Evolutionary conservation across 1,284 basidiomycete species (phyloP), one percentile per base, ranked within the genome.

Genomic region (Thelephora terrestris): DNA sequence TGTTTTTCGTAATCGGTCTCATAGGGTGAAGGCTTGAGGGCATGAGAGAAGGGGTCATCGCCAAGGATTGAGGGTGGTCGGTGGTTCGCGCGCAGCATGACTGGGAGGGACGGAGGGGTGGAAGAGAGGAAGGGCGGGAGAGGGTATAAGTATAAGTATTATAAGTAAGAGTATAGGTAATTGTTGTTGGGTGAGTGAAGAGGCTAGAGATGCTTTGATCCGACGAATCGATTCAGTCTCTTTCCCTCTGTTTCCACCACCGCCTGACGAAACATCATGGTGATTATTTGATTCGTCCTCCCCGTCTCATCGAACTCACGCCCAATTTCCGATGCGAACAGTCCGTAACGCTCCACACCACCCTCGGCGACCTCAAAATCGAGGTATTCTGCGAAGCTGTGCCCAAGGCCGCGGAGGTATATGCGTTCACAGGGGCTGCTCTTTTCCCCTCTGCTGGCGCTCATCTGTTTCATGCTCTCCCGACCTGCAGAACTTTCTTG

Each of bases 341-440:
- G 94, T 96, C 94, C 52, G 92, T 97, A 46, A 97, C 94, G 5
- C 75, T 99, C 44, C 89, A 98, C 65, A 98, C 95, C 1, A 81
- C 85, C 21, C 84, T 88, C 57, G 95, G 95, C 23, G 95, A 99
- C 58, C 71, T 99, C 67, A 99, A 99, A 79, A 83, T 98, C 55
- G 95, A 99, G 67, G 67, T 99, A 21, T 99, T 98, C 68, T 98
- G 95, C 67, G 95, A 99, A 65, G 82, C 91, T 7, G 89, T 92
- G 16, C 95, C 95, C 12, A 89, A 91, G 60, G 76, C 93, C 17
- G 91, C 94, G 53, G 94, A 99, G 73, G 91, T 91, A 55, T 18
- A 69, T 60, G 6, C 9, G 44, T 32, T 40, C 47, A 48, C 48
- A 32, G 27, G 43, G 43, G 6, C 48, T 46, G 34, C 37, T 43